Conservation (phyloP, 352 stramenopile genomes). For the Globisporangium recalcitrans region DNA sequence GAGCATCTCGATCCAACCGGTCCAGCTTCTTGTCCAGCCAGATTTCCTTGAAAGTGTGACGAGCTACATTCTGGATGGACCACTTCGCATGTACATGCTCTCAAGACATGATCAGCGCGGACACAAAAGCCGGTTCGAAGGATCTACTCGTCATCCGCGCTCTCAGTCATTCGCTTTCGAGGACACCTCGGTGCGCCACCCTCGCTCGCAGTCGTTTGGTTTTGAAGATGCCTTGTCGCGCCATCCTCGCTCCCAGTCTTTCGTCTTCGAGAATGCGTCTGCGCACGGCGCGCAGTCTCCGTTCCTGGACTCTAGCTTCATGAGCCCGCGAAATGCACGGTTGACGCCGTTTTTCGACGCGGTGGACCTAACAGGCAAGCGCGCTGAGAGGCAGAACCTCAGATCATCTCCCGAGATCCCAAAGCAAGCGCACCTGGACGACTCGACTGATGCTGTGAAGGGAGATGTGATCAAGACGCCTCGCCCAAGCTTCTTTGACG, state of each 20-base stretch:
- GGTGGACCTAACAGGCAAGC: constrained; percentile 30
- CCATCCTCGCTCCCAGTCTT: constrained; percentile 17
- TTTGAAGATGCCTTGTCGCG: constrained; percentile 10
- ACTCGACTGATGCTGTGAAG: not conserved
- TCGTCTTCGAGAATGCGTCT: constrained; percentile 13
- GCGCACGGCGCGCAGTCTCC: constrained; percentile 12
- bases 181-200: not conserved
- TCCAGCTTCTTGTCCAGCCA: constrained; percentile 49
- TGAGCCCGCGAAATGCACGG: constrained; percentile 18
- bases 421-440: not conserved
- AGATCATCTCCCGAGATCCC: not conserved
- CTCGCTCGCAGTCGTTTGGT: constrained; percentile 12
- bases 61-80: constrained; percentile 54
- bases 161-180: constrained; percentile 15
- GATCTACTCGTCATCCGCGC: not conserved
- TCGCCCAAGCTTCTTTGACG: constrained; percentile 8
- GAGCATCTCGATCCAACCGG: constrained; percentile 39
- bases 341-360: constrained; percentile 69
- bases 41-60: constrained; percentile 56
- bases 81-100: constrained; percentile 36
- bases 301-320: constrained; percentile 14
- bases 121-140: not conserved
- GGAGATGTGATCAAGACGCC: not conserved
- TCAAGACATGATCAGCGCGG: constrained; percentile 6
- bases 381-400: constrained; percentile 2